Evolutionary conservation across 2,329 filamentous ascomycete genomes (phyloP), one percentile per base, ranked within the genome.

Genomic region (Colletotrichum sp.): DNA sequence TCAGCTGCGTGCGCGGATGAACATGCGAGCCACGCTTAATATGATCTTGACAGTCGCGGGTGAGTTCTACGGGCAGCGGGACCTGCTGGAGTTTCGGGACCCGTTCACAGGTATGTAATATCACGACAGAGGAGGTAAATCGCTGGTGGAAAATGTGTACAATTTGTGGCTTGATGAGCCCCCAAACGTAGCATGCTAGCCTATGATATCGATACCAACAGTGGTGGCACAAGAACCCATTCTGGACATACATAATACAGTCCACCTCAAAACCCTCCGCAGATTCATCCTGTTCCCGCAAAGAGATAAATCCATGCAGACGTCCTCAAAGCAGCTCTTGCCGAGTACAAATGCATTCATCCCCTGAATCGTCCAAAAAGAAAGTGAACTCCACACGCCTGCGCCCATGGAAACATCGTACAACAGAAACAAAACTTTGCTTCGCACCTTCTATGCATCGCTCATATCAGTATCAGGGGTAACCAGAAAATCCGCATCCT

Each of bases 41-140:
- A 98, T 98, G 95, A 95, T 98, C 69, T 87, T 98, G 79, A 97
- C 95, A 0, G 90, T 98, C 43, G 93, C 94, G 64, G 96, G 95
- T 80, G 96, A 98, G 85, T 92, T 95, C 78, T 99, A 96, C 84
- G 96, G 96, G 2, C 96, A 99, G 85, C 90, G 93, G 78, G 96
- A 99, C 84, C 85, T 98, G 77, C 89, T 98, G 65, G 92, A 94
- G 80, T 94, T 93, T 77, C 91, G 95, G 74, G 91, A 93, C 77
- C 90, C 90, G 6, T 92, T 92, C 79, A 85, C 87, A 26, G 85
- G 86, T 39, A 82, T 88, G 79, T 87, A 84, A 24, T 12, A 34
- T 8, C 43, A 61, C 18, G 16, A 4, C 6, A 10, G 9, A 14
- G 16, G 3, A 55, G 28, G 39, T 13, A 14, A 21, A 21, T 8